phyloP scores from a whole-genome alignment of 1,284 basidiomycete species.

The Moesziomyces globuligerus region DNA sequence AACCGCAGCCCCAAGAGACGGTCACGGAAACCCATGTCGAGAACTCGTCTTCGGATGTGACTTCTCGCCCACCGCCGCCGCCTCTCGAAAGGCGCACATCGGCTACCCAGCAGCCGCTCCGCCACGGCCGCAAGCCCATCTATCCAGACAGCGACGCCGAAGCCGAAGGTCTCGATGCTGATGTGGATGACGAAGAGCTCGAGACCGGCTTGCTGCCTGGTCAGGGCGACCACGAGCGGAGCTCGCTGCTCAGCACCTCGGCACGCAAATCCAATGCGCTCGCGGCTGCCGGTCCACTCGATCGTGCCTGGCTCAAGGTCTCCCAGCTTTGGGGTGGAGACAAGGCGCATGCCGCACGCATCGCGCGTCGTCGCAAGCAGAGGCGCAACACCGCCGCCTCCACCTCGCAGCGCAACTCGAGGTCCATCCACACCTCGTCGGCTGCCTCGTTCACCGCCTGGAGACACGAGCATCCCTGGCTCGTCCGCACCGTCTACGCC shows the following conservation, averaged over 20 bases:
- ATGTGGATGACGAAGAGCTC: slow-evolving; percentile 51
- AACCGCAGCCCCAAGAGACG: neutral
- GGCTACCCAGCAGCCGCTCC: slow-evolving; percentile 37
- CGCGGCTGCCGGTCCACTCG: slow-evolving; percentile 18
- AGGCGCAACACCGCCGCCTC: slow-evolving; percentile 21
- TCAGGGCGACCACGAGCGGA: slow-evolving; percentile 35
- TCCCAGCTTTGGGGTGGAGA: slow-evolving; percentile 46
- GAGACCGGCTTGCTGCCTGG: slow-evolving; percentile 34
- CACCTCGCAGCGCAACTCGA: slow-evolving; percentile 31
- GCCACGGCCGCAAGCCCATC: slow-evolving; percentile 51
- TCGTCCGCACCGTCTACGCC: slow-evolving; percentile 35
- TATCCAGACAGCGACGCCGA: slow-evolving; percentile 51
- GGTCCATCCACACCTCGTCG: slow-evolving; percentile 29
- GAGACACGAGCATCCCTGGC: slow-evolving; percentile 36
- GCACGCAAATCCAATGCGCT: slow-evolving; percentile 7
- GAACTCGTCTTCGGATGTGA: neutral
- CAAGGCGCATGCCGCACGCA: slow-evolving; percentile 32
- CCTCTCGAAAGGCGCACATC: slow-evolving; percentile 35
- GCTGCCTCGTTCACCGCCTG: slow-evolving; percentile 37
- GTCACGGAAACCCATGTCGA: neutral
- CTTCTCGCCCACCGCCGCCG: slow-evolving; percentile 6
- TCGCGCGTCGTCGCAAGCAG: slow-evolving; percentile 34
- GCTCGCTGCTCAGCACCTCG: slow-evolving; percentile 32
- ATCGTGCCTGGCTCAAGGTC: slow-evolving; percentile 41
- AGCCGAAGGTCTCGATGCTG: slow-evolving; percentile 48